Evolutionary conservation across 2,329 filamentous ascomycete species (phyloP).

Genomic region (Cladosporium sp.): DNA sequence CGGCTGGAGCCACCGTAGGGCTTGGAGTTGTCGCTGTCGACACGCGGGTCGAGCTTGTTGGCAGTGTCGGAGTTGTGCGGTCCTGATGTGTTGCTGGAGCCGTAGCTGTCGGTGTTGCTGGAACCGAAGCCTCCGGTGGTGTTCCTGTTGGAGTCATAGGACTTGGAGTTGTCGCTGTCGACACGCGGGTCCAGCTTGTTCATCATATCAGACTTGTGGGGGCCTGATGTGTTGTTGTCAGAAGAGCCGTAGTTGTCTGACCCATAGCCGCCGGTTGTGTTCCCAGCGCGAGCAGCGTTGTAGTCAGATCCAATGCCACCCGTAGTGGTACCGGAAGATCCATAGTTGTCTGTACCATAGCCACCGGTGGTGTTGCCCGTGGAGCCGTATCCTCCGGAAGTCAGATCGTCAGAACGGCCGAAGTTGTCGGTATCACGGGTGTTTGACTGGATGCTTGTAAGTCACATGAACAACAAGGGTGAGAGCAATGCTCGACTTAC

Average conservation of each 20-base stretch:
- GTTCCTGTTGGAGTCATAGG: constrained; percentile 1
- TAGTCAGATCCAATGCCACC: background rate
- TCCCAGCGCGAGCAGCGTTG: background rate
- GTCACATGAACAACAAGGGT: background rate
- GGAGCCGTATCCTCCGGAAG: too few relatives aligned
- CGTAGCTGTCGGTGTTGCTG: constrained; percentile 14
- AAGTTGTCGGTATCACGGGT: background rate
- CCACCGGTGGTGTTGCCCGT: background rate
- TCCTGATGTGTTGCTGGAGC: constrained; percentile 15
- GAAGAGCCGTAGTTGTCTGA: background rate
- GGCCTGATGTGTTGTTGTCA: constrained; percentile 13
- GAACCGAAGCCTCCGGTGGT: constrained; percentile 15
- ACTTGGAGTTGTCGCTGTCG: constrained; percentile 7
- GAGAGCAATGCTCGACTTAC: background rate
- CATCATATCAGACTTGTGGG: constrained; percentile 15
- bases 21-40: constrained; percentile 10
- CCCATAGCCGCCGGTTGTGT: background rate
- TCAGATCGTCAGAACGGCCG: background rate
- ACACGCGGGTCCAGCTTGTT: constrained; percentile 16
- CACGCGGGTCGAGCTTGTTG: constrained; percentile 14
- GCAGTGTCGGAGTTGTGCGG: constrained; percentile 15
- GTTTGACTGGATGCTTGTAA: constrained; percentile 3
- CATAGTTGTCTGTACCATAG: background rate
- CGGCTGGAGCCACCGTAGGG: constrained; percentile 1
- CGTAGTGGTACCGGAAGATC: background rate